phyloP scores from a whole-genome alignment of 202 grass and related monocot genomes.

The Elaeis oleifera region DNA sequence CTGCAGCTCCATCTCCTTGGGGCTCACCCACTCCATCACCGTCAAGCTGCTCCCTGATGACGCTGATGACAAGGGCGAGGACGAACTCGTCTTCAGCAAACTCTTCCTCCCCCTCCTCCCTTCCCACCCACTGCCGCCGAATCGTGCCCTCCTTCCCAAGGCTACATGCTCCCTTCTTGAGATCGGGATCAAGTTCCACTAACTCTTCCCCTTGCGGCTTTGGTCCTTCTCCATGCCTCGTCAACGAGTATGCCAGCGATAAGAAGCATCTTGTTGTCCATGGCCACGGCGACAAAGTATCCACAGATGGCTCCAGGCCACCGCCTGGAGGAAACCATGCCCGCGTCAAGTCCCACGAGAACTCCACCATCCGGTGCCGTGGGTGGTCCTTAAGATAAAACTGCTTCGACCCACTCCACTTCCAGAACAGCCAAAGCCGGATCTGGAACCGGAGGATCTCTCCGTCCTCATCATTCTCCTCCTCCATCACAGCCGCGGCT shows the following conservation, averaged over 20 bases:
- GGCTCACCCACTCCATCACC: conserved; percentile 9
- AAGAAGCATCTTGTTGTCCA: conserved; percentile 52
- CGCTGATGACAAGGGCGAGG: conserved; percentile 26
- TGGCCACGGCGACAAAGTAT: conserved; percentile 31
- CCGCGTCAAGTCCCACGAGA: conserved; percentile 57
- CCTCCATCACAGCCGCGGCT: conserved; percentile 9
- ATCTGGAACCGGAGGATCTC: conserved; percentile 6
- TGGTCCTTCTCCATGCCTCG: conserved; percentile 22
- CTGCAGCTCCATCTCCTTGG: conserved; percentile 6
- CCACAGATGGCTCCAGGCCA: conserved; percentile 46
- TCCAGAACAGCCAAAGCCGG: neutral
- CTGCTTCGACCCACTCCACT: no score
- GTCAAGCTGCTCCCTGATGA: conserved; percentile 17
- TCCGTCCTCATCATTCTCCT: conserved; percentile 14
- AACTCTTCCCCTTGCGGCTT: conserved; percentile 8
- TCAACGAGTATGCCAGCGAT: conserved; percentile 40
- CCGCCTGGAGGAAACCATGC: conserved; percentile 19
- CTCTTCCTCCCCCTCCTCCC: conserved; percentile 21
- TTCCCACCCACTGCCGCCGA: conserved; percentile 4
- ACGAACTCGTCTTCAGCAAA: conserved; percentile 39
- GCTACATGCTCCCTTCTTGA: conserved; percentile 56
- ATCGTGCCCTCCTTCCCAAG: conserved; percentile 15
- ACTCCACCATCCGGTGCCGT: neutral
- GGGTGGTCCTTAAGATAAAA: no score
- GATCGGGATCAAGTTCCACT: conserved; percentile 17